A percentile compares a stretch with the other conserved stretches of the same genome.
Evolutionary conservation across 2,329 filamentous ascomycete genomes (phyloP).

Genomic region (Lecanicillium sp.): DNA sequence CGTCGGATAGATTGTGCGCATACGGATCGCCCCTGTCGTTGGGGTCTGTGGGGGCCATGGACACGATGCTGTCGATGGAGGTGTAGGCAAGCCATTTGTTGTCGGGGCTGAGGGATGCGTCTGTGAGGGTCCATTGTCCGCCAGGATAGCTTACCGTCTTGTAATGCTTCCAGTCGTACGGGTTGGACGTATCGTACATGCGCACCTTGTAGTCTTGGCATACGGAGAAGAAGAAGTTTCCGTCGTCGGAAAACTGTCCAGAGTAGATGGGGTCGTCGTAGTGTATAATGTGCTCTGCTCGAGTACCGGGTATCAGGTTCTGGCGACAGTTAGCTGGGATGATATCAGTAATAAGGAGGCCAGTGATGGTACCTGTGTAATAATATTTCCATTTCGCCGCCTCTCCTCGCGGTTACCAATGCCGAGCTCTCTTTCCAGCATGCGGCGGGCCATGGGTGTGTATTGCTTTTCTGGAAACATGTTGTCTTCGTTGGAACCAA

Average conservation of each 20-base stretch:
- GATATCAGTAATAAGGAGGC: not conserved
- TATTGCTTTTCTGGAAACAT: constrained; percentile 46
- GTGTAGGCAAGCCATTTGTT: constrained; percentile 90
- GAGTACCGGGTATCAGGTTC: constrained; percentile 68
- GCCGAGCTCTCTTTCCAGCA: constrained; percentile 78
- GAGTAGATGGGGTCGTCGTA: constrained; percentile 85
- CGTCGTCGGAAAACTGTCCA: constrained; percentile 93
- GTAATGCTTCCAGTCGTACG: constrained; percentile 93
- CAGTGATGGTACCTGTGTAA: constrained; percentile 51
- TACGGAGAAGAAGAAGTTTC: constrained; percentile 93
- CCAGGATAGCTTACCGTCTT: constrained; percentile 80
- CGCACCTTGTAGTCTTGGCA: constrained; percentile 89
- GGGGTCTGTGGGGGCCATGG: constrained; percentile 80
- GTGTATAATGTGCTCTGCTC: constrained; percentile 80
- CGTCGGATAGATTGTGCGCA: constrained; percentile 58
- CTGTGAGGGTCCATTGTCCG: constrained; percentile 93
- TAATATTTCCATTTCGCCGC: constrained; percentile 53
- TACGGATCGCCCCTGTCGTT: constrained; percentile 73
- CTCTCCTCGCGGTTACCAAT: constrained; percentile 53
- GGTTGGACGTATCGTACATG: constrained; percentile 96
- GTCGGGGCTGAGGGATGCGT: constrained; percentile 84
- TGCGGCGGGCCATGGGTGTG: constrained; percentile 47
- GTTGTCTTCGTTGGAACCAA: constrained; percentile 60
- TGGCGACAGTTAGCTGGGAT: constrained; percentile 28
- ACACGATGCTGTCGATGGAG: constrained; percentile 77